Base-by-base conservation (phyloP, 2,329 filamentous ascomycete genomes). In the Atkinsonella hypoxylon region DNA sequence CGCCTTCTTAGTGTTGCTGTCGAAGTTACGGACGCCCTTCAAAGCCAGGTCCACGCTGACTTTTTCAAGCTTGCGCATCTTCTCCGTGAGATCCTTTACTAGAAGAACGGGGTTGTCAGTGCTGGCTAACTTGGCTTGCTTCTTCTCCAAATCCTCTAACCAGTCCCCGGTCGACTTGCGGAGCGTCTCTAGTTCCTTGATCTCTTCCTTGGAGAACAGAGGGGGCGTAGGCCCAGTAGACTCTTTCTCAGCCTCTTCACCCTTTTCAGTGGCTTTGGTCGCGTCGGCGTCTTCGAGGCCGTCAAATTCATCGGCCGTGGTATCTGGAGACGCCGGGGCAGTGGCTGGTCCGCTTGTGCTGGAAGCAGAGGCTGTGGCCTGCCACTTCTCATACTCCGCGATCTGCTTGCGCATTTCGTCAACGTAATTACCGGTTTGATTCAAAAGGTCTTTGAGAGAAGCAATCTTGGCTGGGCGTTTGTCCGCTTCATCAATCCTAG, bases 71-170 rank as follows among this genome's bases (percentile, higher is more conserved):
- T 86, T 79, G 59, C 82, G 79, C 15, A 82, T 76, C 66, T 84
- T 85, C 22, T 73, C 74, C 52, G 81, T 71, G 31, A 95, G 67
- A 30, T 95, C 90, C 61, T 83, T 82, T 56, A 82, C 71, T 0
- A 84, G 76, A 9, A 95, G 73, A 7, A 83, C 82, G 0, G 89
- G 87, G 57, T 97, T 82, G 10, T 88, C 87, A 2, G 82, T 81
- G 2, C 74, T 69, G 15, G 76, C 70, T 3, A 95, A 78, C 57
- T 80, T 82, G 31, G 82, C 78, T 67, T 97, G 91, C 58, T 78
- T 76, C 2, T 75, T 71, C 45, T 87, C 69, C 62, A 86, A 84
- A 56, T 85, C 78, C 32, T 82, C 77, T 18, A 98, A 74, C 91
- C 91, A 98, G 18, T 76, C 72, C 15, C 76, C 70, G 17, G 83